Conservation (phyloP, 1,284 basidiomycete species). For the Pseudomicrostroma phylloplanum region DNA sequence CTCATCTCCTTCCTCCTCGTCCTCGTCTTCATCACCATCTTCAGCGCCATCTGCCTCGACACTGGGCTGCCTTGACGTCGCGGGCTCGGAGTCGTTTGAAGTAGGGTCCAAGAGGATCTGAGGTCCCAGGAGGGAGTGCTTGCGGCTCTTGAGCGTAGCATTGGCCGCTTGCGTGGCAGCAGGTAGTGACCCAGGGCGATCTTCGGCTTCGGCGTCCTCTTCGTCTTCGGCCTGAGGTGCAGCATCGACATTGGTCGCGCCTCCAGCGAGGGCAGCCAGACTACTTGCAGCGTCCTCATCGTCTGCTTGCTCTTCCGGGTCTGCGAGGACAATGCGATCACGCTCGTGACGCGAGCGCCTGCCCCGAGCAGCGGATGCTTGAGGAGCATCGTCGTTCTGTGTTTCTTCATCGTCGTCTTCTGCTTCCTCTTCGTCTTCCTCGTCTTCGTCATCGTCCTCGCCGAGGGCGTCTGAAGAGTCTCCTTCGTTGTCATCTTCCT, state of each 20-base stretch:
- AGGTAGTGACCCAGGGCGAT: not conserved
- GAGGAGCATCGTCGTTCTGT: not conserved
- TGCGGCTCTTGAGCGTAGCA: not conserved
- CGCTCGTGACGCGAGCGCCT: not conserved
- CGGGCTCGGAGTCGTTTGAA: constrained; percentile 10
- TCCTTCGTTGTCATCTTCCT: constrained; percentile 13
- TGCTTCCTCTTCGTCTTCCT: constrained; percentile 9
- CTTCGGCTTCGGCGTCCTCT: constrained; percentile 2
- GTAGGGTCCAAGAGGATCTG: constrained; percentile 6
- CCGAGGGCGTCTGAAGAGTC: constrained; percentile 8
- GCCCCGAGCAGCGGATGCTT: not conserved
- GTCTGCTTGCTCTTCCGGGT: constrained; percentile 7
- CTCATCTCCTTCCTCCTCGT: not conserved
- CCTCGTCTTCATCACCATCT: constrained; percentile 5
- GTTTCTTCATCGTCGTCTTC: constrained; percentile 9
- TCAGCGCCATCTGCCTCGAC: constrained; percentile 31
- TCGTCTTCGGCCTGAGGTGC: constrained; percentile 18
- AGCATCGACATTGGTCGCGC: constrained; percentile 20
- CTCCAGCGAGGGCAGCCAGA: not conserved
- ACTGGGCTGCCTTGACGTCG: constrained; percentile 13
- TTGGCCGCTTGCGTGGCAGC: no score
- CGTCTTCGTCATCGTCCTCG: constrained; percentile 16
- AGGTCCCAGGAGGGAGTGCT: not conserved
- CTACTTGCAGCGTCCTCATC: constrained; percentile 8
- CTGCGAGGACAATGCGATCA: not conserved